Evolutionary conservation across 2,329 filamentous ascomycete species (phyloP), one percentile per base, ranked within the genome.

Genomic region (Apiospora phragmitis): DNA sequence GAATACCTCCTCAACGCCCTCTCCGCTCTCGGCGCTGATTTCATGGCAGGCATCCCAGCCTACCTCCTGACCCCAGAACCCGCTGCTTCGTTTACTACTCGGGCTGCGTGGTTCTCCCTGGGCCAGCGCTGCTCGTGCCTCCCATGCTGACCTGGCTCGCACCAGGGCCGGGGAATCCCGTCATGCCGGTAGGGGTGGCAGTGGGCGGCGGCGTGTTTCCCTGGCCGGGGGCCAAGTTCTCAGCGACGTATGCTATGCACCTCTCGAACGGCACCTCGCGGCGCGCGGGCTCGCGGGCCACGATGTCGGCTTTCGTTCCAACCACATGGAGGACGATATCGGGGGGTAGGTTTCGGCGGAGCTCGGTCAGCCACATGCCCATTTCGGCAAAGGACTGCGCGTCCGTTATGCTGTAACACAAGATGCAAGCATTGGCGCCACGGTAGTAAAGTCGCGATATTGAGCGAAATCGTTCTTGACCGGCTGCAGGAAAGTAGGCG

Each of bases 21-120:
- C 95, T 70, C 95, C 95, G 77, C 92, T 94, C 85, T 97, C 95
- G 66, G 95, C 95, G 75, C 92, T 95, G 78, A 99, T 95, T 84
- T 99, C 96, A 81, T 98, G 96, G 80, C 95, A 98, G 73, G 94
- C 97, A 78, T 98, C 95, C 95, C 95, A 98, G 68, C 95, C 94
- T 7, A 94, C 91, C 79, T 98, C 95, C 80, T 96, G 93, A 29
- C 92, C 94, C 95, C 95, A 98, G 82, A 94, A 94, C 1, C 92
- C 92, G 47, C 89, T 92, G 77, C 89, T 92, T 55, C 90, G 85
- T 80, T 92, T 92, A 65, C 87, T 90, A 76, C 85, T 87, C 62
- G 89, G 89, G 73, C 86, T 90, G 70, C 88, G 85, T 16, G 88
- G 87, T 74, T 90, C 89, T 70, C 82, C 82, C 81, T 35, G 75